Conservation (phyloP, 2,329 filamentous ascomycete species). For the Aspergillus sclerotialis region DNA sequence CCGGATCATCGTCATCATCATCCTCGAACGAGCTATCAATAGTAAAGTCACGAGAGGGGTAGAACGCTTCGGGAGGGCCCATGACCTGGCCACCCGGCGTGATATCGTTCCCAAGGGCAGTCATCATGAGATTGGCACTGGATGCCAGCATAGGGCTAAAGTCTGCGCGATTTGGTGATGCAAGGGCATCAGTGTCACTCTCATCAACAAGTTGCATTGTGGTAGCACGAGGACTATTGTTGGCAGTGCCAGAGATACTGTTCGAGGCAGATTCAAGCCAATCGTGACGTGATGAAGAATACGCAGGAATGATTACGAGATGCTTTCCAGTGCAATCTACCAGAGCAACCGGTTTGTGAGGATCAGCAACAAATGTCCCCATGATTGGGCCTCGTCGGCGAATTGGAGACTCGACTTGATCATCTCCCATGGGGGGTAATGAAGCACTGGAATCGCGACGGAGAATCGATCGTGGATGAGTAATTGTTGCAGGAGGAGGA, state of each 20-base stretch:
- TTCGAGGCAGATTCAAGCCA: constrained; percentile 38
- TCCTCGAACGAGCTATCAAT: constrained; percentile 55
- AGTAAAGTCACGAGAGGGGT: constrained; percentile 53
- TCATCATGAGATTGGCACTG: constrained; percentile 71
- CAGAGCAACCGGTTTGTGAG: constrained; percentile 41
- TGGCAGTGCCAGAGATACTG: constrained; percentile 35
- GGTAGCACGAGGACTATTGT: constrained; percentile 35
- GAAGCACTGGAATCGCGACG: constrained; percentile 42
- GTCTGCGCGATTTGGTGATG: constrained; percentile 29
- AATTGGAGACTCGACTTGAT: constrained; percentile 22
- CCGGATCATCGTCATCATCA: constrained; percentile 59
- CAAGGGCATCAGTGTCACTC: constrained; percentile 38
- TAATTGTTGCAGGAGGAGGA: constrained; percentile 41
- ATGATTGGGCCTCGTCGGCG: constrained; percentile 40
- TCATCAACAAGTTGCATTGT: constrained; percentile 36
- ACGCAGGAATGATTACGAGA: constrained; percentile 41
- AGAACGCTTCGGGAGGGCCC: constrained; percentile 69
- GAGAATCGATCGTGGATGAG: constrained; percentile 43
- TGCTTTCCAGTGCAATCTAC: constrained; percentile 43
- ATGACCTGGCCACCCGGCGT: constrained; percentile 55
- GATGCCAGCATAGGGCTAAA: constrained; percentile 56
- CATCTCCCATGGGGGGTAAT: constrained; percentile 37
- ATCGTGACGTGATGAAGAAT: constrained; percentile 40
- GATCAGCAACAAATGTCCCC: constrained; percentile 43
- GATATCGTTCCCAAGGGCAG: constrained; percentile 53